Evolutionary conservation across 768 basidiomycete species (phyloP).

Genomic region (Phylloporus rhodoxanthus): DNA sequence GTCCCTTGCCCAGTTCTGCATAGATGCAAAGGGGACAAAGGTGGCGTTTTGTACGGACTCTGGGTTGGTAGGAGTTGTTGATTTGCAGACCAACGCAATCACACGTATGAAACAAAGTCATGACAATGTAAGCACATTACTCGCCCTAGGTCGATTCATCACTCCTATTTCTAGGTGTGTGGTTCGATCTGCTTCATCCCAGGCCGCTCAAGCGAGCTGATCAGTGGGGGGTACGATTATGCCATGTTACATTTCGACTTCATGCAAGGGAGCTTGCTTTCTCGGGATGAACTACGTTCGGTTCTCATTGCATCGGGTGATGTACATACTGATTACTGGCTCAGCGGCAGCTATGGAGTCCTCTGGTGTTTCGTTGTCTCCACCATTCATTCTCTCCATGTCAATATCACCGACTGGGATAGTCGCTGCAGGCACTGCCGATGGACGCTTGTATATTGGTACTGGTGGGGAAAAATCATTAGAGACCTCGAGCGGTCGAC

Average conservation of each 20-base stretch:
- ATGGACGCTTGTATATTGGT: constrained; percentile 68
- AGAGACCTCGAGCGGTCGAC: constrained; percentile 28
- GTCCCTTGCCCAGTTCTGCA: constrained; percentile 51
- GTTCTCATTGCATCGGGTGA: not conserved
- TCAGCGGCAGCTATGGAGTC: constrained; percentile 36
- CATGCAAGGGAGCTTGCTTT: constrained; percentile 48
- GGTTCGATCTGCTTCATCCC: constrained; percentile 67
- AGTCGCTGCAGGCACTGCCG: constrained; percentile 68
- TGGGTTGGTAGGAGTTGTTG: constrained; percentile 61
- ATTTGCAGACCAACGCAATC: constrained; percentile 46
- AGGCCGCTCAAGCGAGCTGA: constrained; percentile 59
- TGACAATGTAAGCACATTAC: constrained; percentile 44
- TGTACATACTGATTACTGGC: not conserved
- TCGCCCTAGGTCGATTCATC: not conserved
- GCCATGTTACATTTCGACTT: constrained; percentile 65
- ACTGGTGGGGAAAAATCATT: constrained; percentile 55
- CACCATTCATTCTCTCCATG: constrained; percentile 66
- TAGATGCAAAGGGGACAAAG: constrained; percentile 46
- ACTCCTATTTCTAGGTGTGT: constrained; percentile 49
- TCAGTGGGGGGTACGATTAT: constrained; percentile 76
- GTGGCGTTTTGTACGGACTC: constrained; percentile 69
- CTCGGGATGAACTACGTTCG: constrained; percentile 55
- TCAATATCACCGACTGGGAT: constrained; percentile 54
- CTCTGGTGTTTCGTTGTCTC: constrained; percentile 55
- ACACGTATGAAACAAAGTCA: constrained; percentile 58